Evolutionary conservation across 2,329 filamentous ascomycete species (phyloP).

Genomic region (Aspergillus sp.): DNA sequence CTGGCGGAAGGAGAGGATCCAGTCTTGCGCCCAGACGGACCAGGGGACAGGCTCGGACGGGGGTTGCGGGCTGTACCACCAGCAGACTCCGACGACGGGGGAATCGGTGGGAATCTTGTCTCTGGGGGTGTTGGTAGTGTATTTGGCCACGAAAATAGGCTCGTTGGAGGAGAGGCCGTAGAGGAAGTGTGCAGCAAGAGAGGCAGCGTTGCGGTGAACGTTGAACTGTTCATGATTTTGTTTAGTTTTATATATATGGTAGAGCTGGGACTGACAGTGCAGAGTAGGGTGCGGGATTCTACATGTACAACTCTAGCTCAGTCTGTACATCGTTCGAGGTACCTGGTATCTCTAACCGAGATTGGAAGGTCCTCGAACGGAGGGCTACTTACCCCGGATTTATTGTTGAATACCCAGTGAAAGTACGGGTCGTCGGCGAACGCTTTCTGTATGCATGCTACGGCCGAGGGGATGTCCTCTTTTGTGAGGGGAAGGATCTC

Average conservation of each 20-base stretch:
- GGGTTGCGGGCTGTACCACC: constrained; percentile 67
- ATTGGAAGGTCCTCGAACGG: background rate
- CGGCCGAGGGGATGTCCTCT: constrained; percentile 63
- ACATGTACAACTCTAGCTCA: constrained; percentile 13
- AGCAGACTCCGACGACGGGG: constrained; percentile 68
- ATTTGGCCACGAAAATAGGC: constrained; percentile 67
- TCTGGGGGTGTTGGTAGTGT: constrained; percentile 57
- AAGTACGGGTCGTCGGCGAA: constrained; percentile 70
- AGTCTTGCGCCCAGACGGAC: constrained; percentile 64
- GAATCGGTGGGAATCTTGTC: constrained; percentile 23
- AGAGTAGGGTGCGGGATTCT: background rate
- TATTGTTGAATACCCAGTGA: constrained; percentile 64
- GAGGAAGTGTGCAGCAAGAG: constrained; percentile 63
- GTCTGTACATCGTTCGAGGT: constrained; percentile 8
- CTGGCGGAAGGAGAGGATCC: constrained; percentile 68
- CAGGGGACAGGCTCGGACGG: constrained; percentile 56
- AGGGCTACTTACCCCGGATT: constrained; percentile 51
- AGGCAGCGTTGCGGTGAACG: constrained; percentile 61
- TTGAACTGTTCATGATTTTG: constrained; percentile 53
- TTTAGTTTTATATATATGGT: background rate
- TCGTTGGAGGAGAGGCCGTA: constrained; percentile 63
- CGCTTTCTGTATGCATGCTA: constrained; percentile 66
- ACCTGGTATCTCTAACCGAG: background rate
- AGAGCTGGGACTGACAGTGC: background rate
- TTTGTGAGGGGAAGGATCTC: constrained; percentile 59